Base-by-base conservation (phyloP, 495 filamentous ascomycete species). In the Penicillium malachiteum region DNA sequence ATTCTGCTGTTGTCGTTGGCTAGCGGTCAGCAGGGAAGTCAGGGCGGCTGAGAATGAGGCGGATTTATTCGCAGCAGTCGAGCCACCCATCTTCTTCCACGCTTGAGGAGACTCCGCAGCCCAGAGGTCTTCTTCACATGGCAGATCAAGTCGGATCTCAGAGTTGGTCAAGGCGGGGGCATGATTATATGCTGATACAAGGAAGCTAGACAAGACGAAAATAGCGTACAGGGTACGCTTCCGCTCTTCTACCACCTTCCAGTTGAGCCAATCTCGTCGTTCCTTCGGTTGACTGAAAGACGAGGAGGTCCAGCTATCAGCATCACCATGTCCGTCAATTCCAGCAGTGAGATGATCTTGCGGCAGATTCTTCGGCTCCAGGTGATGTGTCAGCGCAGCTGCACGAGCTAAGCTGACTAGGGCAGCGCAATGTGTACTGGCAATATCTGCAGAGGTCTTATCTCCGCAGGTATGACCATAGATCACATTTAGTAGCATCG, bases 401-500 rank as follows among this genome's bases (percentile, higher is more conserved):
- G 90, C 89, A 58, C 92, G 88, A 10, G 94, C 92, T 52, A 98
- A 82, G 65, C 90, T 92, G 39, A 97, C 91, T 45, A 98, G 74
- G 34, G 93, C 89, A 10, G 91, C 89, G 62, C 91, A 95, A 59
- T 97, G 94, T 1, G 87, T 96, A 57, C 85, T 90, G 3, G 94
- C 94, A 59, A 95, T 96, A 67, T 96, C 91, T 34, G 90, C 90
- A 12, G 90, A 87, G 34, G 80, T 84, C 72, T 93, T 94, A 65
- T 98, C 93, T 26, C 90, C 95, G 67, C 90, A 96, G 59, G 96
- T 92, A 61, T 97, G 90, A 9, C 95, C 95, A 61, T 96, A 98
- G 10, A 97, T 88, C 34, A 97, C 89, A 71, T 96, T 97, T 39
- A 98, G 79, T 31, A 98, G 80, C 94, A 98, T 97, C 1, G 94